Evolutionary conservation across 306 rosid genomes (phyloP).

Genomic region (Elaeagnus macrophylla): DNA sequence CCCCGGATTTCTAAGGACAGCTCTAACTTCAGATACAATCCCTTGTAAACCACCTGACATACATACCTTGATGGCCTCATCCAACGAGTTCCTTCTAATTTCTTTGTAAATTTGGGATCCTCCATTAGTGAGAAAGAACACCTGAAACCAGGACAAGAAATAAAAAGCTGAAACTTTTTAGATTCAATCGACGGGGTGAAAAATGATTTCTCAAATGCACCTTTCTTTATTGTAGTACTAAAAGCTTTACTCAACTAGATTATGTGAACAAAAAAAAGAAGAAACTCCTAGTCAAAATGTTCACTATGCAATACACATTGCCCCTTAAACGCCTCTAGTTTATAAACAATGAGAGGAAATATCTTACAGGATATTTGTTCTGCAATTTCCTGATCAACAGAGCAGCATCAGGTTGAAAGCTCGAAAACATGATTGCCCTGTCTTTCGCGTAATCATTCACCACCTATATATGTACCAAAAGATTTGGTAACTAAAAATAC

Average conservation of each 20-base stretch:
- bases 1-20: slow-evolving; percentile 27
- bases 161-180: not conserved
- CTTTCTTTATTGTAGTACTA: no score
- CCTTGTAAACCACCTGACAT: slow-evolving; percentile 40
- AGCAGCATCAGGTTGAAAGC: slow-evolving; percentile 80
- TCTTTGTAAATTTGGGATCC: slow-evolving; percentile 26
- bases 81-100: slow-evolving; percentile 37
- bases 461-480: slow-evolving; percentile 27
- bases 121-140: slow-evolving; percentile 41
- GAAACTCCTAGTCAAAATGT: not conserved
- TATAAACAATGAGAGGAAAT: no score
- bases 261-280: no score
- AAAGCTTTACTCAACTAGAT: no score
- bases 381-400: slow-evolving; percentile 42
- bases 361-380: slow-evolving; percentile 52
- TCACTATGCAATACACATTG: not conserved
- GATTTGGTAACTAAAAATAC: not conserved
- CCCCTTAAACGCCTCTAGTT: no score
- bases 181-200: no score
- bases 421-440: slow-evolving; percentile 58
- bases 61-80: slow-evolving; percentile 38
- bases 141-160: slow-evolving; percentile 20
- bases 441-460: slow-evolving; percentile 46
- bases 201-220: no score
- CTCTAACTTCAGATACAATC: slow-evolving; percentile 37